Evolutionary conservation across 106 monocot genomes (phyloP), one percentile per base, ranked within the genome.

Genomic region (Dendrobium officinale): DNA sequence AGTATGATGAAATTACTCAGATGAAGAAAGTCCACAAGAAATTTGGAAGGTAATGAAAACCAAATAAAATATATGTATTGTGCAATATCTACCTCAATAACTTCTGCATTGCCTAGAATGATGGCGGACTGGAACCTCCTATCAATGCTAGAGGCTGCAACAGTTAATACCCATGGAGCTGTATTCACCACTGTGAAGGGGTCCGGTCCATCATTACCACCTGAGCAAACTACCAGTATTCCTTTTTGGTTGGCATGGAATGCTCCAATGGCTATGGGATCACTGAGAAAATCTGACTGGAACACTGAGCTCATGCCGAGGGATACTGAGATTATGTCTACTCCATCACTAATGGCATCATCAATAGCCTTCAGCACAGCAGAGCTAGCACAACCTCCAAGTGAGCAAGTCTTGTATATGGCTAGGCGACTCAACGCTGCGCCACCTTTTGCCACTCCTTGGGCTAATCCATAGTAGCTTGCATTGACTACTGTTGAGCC

Each of bases 161-260:
- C 94, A 2, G 97, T 98, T 45, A 91, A 43, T 15, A 98, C 92
- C 97, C 97, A 98, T 8, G 97, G 97, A 70, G 97, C 97, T 4
- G 97, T 72, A 67, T 98, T 98, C 44, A 98, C 91, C 24, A 98
- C 97, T 47, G 97, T 92, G 75, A 78, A 92, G 26, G 94, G 90
- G 33, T 98, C 92, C 0, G 97, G 97, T n/a, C 97, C 97, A 78
- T 98, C 97, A 78, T 98, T 98, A 2, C 97, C 97, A 18, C 92
- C 97, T 16, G 97, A 98, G 61, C 97, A 92, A 31, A 92, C 87
- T 31, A 98, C 97, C 74, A 98, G 18, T 18, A 94, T 81, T 1
- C 92, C 97, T 77, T 42, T 88, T 81, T 94, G 86, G n/a, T 90
- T 77, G 13, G 97, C 97, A 72, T 98, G 97, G 81, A 98, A 92